These are phyloP conservation scores for Colletotrichum truncatum DNA, from an alignment of 2,329 filamentous ascomycete species.

Conservation along the genomic window DNA sequence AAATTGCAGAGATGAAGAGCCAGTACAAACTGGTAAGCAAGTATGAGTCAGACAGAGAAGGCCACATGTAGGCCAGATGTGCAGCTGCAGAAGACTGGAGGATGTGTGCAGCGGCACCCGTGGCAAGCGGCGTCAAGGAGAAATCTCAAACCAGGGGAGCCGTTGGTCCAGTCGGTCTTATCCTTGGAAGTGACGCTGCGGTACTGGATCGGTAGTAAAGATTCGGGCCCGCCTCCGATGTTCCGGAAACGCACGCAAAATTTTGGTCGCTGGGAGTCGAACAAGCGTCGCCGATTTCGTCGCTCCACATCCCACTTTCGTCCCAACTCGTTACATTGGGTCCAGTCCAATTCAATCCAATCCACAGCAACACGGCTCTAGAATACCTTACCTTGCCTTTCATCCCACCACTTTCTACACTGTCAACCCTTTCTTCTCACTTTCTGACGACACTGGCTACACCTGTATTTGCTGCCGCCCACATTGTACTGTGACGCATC, in stretches of 20 bases:
- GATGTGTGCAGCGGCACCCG: no score
- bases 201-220: slow-evolving; percentile 11
- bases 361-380: background rate
- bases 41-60: slow-evolving; percentile 21
- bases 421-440: background rate
- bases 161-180: background rate
- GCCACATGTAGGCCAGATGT: no score
- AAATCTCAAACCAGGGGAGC: no score
- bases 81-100: no score
- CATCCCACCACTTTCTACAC: slow-evolving; percentile 5
- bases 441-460: background rate
- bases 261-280: slow-evolving; percentile 19
- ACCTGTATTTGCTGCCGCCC: background rate
- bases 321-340: slow-evolving; percentile 19
- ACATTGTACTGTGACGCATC: background rate
- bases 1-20: slow-evolving; percentile 4
- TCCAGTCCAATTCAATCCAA: slow-evolving; percentile 12
- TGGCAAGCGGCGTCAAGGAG: no score
- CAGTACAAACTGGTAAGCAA: background rate
- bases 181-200: background rate
- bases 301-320: slow-evolving; percentile 30
- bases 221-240: slow-evolving; percentile 26
- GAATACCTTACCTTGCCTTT: slow-evolving; percentile 2
- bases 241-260: slow-evolving; percentile 30
- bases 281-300: slow-evolving; percentile 30